Evolutionary conservation across 768 basidiomycete genomes (phyloP).

Genomic region (Suillus spraguei): DNA sequence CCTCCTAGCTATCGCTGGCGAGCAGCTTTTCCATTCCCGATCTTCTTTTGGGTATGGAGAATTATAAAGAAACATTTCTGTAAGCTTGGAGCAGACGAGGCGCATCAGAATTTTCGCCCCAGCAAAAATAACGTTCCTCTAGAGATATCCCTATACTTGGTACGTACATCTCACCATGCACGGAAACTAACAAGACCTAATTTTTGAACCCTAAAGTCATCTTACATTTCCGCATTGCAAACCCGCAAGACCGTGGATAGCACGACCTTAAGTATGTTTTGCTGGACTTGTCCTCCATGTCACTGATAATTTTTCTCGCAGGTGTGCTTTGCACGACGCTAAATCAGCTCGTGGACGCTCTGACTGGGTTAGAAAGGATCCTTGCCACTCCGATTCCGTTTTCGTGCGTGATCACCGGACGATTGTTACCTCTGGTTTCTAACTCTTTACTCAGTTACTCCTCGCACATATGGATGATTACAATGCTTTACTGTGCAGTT

Average conservation of each 20-base stretch:
- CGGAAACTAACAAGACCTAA: background rate
- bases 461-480: slow-evolving; percentile 67
- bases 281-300: slow-evolving; percentile 3
- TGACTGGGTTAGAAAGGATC: slow-evolving; percentile 73
- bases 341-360: slow-evolving; percentile 58
- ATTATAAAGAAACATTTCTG: background rate
- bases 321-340: slow-evolving; percentile 50
- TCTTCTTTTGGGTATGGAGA: background rate
- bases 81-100: background rate
- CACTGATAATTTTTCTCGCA: slow-evolving; percentile 22
- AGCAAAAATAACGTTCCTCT: slow-evolving; percentile 60
- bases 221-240: slow-evolving; percentile 65
- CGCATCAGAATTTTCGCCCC: background rate
- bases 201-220: slow-evolving; percentile 45
- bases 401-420: slow-evolving; percentile 41
- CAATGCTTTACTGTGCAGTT: slow-evolving; percentile 57
- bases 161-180: slow-evolving; percentile 29
- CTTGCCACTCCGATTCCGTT: slow-evolving; percentile 76
- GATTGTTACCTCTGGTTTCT: slow-evolving; percentile 1
- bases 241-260: slow-evolving; percentile 47
- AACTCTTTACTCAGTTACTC: slow-evolving; percentile 49
- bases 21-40: background rate
- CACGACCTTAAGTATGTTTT: slow-evolving; percentile 56
- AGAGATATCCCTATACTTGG: slow-evolving; percentile 70
- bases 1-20: background rate